Base-by-base conservation (phyloP, 352 stramenopile genomes). In the Globisporangium nunn region DNA sequence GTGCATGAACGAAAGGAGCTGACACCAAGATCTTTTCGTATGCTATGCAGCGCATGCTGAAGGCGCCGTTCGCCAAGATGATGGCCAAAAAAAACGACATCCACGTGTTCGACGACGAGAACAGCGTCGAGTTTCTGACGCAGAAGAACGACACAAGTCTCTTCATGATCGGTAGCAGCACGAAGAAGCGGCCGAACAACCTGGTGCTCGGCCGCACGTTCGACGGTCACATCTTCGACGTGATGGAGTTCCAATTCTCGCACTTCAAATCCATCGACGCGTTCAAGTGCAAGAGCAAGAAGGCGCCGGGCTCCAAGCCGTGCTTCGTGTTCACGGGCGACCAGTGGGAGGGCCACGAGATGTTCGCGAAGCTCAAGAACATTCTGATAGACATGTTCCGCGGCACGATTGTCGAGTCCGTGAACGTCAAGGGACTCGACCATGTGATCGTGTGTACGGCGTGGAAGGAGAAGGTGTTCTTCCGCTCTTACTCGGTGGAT, bases 111-210 rank as follows among this genome's bases (percentile, higher is more conserved):
- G 92, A 98, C 41, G 91, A 98, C 64, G 81, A 94, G 61, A 96
- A 87, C 61, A 86, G 85, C 59, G 70, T 97, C 28, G 92, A 98
- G 70, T 97, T 98, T 62, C 66, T 98, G n/a, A 87, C 81, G 58
- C 70, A 93, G 60, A 99, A 99, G 82, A 99, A 99, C 73, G 96
- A 99, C 74, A 96, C 89, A 61, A 88, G 91, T 28, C 70, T 99
- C 3, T 99, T 99, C 74, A 81, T 92, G 45, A 71, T 99, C 53
- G 96, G 90, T 29, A 97, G 81, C 71, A 91, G 96, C 83, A 99
- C 97, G 59, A 99, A 99, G 78, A 99, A 99, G 73, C 85, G 97
- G 65, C 93, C 96, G 17, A 98, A 98, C 77, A 99, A 99, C 69
- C 69, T 99, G 31, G 83, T 99, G 18, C 67, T 99, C 44, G 97